Evolutionary conservation across 345 rosid species (phyloP), one percentile per base, ranked within the genome.

Genomic region (Trapa incisa): DNA sequence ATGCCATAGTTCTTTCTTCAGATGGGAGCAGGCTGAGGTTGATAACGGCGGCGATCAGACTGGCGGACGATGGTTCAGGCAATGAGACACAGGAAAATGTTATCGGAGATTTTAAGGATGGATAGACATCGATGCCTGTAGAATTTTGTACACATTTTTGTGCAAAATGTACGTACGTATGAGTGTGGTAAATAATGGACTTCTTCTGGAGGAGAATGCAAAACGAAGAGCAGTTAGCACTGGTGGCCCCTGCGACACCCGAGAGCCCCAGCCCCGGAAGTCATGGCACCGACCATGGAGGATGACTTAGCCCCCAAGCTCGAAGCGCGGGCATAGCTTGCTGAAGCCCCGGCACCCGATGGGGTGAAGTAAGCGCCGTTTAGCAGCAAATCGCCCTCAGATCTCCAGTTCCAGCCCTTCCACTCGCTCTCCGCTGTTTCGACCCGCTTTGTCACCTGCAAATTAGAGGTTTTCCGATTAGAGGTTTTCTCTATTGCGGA

Each of bases 401-500:
- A 73, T 47, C 75, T 68, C 75, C 75, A 73, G 42, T 73, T 73
- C 75, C 75, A 73, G 67, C 65, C n/a, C 71, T 78, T 73, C 75
- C 75, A 73, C 58, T 42, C 50, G 63, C 64, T 4, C 29, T 53
- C 47, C 4, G 67, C 67, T 15, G 75, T 73, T 6, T 73, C 75
- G 50, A 73, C 75, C 68, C 75, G 68, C 67, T 73, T 73, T 11
- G 75, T 73, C 71, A 73, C 75, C 74, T 72, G 70, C 60, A 41
- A 8, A 41, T 22, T 22, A 41, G 43, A 41, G 43, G 0, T 41
- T 1, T 41, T 8, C 29, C 29, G 29, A 22, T 22, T 22, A 22
- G 29, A 22, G 29, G 29, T 22, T 53, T 2, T n/a, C 17, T 17
- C 7, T 15, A 6, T 4, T 4, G 1, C 17, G 3, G 32, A 4